These are phyloP conservation scores for Beauveria australis DNA, from an alignment of 2,329 filamentous ascomycete species.

Conservation along the genomic window DNA sequence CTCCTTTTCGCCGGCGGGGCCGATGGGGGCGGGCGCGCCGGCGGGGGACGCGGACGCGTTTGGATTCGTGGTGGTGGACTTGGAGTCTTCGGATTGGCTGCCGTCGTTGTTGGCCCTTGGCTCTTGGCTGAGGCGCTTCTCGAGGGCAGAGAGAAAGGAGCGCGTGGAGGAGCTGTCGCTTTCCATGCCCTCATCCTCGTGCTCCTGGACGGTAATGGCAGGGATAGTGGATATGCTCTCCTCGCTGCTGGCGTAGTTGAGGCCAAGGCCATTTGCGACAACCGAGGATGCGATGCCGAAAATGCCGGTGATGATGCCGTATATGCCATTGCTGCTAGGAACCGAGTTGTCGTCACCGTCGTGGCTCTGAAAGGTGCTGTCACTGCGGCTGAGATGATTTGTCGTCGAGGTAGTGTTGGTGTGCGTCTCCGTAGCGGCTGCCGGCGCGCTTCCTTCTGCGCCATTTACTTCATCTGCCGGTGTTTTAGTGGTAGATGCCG, in stretches of 20 bases:
- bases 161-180: conserved; percentile 39
- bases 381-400: neutral
- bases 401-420: neutral
- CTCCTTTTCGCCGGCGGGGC: conserved; percentile 46
- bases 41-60: neutral
- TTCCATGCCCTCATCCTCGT: conserved; percentile 19
- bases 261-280: conserved; percentile 30
- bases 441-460: neutral
- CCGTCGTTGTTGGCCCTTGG: conserved; percentile 17
- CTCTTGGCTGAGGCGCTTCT: conserved; percentile 25
- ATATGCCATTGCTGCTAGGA: conserved; percentile 39
- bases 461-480: neutral
- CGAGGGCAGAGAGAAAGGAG: conserved; percentile 42
- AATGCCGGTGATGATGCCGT: conserved; percentile 47
- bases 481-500: conserved; percentile 13
- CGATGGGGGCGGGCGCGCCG: neutral
- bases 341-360: conserved; percentile 22
- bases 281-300: conserved; percentile 42
- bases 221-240: conserved; percentile 21
- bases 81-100: conserved; percentile 31
- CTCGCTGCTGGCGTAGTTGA: conserved; percentile 19
- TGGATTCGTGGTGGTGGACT: conserved; percentile 12
- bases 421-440: neutral
- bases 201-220: conserved; percentile 14
- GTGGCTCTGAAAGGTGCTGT: neutral